phyloP scores from a whole-genome alignment of 2,329 filamentous ascomycete species.

The Pestalotiopsis sp. region DNA sequence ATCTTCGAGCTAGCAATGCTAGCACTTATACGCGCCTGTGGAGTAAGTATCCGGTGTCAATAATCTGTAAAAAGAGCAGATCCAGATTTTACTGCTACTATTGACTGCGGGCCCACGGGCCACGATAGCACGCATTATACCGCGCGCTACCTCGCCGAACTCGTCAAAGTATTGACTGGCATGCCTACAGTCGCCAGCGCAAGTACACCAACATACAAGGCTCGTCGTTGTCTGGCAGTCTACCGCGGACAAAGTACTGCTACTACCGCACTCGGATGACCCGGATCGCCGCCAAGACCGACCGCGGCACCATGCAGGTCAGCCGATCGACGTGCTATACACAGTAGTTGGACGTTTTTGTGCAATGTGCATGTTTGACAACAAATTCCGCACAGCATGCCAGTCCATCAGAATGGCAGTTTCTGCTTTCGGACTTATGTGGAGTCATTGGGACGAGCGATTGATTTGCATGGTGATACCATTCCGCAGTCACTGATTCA shows the following conservation, averaged over 20 bases:
- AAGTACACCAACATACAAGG: not conserved
- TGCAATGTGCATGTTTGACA: not conserved
- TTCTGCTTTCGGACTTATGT: not conserved
- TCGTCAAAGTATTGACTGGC: not conserved
- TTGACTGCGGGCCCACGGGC: not conserved
- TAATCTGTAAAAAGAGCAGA: not conserved
- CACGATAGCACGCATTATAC: not conserved
- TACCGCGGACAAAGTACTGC: not conserved
- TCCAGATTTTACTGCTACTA: not conserved
- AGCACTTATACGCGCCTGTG: not conserved
- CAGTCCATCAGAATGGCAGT: not conserved
- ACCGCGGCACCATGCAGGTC: not conserved
- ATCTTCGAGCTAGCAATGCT: not conserved
- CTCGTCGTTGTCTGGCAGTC: not conserved
- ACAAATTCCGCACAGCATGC: not conserved
- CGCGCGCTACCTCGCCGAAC: not conserved
- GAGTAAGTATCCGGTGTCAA: not conserved
- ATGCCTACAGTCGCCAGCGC: not conserved
- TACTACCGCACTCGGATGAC: not conserved
- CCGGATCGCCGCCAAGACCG: constrained; percentile 1
- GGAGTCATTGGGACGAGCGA: not conserved
- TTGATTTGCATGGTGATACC: not conserved
- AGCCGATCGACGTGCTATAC: not conserved
- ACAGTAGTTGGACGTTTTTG: not conserved
- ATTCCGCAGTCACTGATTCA: not conserved